These are phyloP conservation scores for Strobilomyces echinocephalus DNA, from an alignment of 768 basidiomycete species.

Conservation along the genomic window DNA sequence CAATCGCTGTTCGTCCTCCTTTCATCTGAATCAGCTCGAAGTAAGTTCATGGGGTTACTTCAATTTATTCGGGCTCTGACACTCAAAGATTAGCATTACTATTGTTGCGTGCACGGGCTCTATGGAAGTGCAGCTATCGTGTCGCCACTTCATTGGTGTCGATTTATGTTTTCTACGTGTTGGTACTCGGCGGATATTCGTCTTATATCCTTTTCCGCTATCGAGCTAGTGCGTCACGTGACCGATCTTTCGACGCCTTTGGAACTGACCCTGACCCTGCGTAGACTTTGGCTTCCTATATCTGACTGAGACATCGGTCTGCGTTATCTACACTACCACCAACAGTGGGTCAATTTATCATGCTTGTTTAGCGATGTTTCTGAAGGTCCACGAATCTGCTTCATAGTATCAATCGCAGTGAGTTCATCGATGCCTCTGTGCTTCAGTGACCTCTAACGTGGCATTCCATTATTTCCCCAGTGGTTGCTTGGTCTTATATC, in stretches of 20 bases:
- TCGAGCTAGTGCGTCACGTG: neutral
- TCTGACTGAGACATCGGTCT: constrained; percentile 1
- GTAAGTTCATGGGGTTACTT: constrained; percentile 1
- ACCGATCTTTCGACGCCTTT: neutral
- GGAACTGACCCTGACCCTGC: neutral
- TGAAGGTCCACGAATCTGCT: neutral
- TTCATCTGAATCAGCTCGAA: constrained; percentile 12
- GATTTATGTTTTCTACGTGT: constrained; percentile 11
- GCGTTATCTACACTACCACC: neutral
- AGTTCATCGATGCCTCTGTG: neutral
- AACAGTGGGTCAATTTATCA: neutral
- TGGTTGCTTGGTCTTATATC: neutral
- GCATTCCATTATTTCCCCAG: neutral
- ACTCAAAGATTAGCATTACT: constrained; percentile 8
- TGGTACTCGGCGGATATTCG: neutral
- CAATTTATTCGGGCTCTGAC: neutral
- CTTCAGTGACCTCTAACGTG: neutral
- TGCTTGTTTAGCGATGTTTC: neutral
- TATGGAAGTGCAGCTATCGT: constrained; percentile 13
- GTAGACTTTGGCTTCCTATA: neutral
- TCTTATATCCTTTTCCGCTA: neutral
- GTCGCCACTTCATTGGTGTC: constrained; percentile 4
- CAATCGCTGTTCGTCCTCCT: neutral
- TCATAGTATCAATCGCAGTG: neutral
- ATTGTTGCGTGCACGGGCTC: constrained; percentile 17